Evolutionary conservation across 2,329 filamentous ascomycete genomes (phyloP), one percentile per base, ranked within the genome.

Genomic region (Elsinoe perseae): DNA sequence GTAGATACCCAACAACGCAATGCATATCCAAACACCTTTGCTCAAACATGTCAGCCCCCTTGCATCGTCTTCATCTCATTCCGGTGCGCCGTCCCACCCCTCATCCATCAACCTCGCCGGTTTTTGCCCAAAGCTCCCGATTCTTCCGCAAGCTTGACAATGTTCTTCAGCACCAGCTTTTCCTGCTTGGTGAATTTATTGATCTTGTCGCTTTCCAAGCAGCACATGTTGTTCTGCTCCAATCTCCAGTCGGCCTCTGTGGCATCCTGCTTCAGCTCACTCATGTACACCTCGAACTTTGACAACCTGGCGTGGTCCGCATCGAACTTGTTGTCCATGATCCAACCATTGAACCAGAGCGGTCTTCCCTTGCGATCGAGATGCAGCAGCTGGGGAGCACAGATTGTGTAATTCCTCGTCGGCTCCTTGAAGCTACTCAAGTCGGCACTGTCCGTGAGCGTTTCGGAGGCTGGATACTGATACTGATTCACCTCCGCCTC

Each of bases 301-400:
- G 65, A 66, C 38, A 72, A 70, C 44, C 66, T 63, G 53, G 67
- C 68, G 54, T 68, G 62, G 28, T 68, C 63, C 38, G 65, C 64
- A 59, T 72, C 57, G 48, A 53, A 75, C 57, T 76, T 77, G 63
- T 71, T 73, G 36, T 66, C 65, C 5, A 75, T 62, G 12, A 73
- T 63, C 70, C 74, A 75, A 52, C 74, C 74, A 59, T 76, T 77
- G 66, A 75, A 76, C 74, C 74, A 76, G 1, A 76, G 64, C 1
- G 74, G 74, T 54, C 63, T 69, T 21, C 69, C 72, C 10, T 69
- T 65, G 6, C 64, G 46, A 54, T 73, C 72, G 7, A 76, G 66
- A 60, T 77, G 74, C 2, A 76, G 66, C 3, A 76, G 69, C 59
- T 77, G 75, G 1, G 74, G 73, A 0, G 72, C 68, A 61, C 73